Percentiles rank a stretch among this genome's conserved stretches.
These are phyloP conservation scores for Neonectria neomacrospora DNA, from an alignment of 2,329 filamentous ascomycete genomes.

Conservation along the genomic window DNA sequence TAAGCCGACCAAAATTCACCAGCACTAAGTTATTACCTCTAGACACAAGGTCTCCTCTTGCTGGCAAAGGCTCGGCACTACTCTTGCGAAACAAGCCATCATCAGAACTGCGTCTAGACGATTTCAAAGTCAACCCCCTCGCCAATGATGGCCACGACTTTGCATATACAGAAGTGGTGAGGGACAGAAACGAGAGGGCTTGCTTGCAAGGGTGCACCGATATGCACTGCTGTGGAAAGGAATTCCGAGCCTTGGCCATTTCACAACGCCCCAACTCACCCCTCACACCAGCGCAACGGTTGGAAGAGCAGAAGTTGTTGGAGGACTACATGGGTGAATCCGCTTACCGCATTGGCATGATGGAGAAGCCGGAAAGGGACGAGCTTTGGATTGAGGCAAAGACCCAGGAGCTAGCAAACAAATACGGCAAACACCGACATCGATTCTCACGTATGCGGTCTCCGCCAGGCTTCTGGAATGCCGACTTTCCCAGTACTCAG, in stretches of 20 bases:
- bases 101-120: conserved; percentile 68
- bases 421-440: conserved; percentile 81
- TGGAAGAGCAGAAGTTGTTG: conserved; percentile 62
- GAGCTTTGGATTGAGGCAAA: conserved; percentile 80
- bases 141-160: conserved; percentile 77
- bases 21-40: conserved; percentile 27
- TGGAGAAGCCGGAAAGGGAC: conserved; percentile 70
- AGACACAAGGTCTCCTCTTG: conserved; percentile 29
- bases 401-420: conserved; percentile 77
- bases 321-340: conserved; percentile 68
- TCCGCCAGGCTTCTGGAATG: conserved; percentile 90
- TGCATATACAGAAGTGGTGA: conserved; percentile 80
- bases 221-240: conserved; percentile 78
- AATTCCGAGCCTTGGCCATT: conserved; percentile 74
- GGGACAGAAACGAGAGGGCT: conserved; percentile 74
- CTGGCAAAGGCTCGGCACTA: conserved; percentile 38
- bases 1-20: conserved; percentile 14
- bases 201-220: conserved; percentile 80
- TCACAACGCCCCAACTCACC: conserved; percentile 57
- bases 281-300: conserved; percentile 48
- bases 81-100: conserved; percentile 69
- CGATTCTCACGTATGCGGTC: conserved; percentile 76
- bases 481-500: conserved; percentile 90
- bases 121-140: conserved; percentile 85
- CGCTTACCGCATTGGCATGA: conserved; percentile 66